Evolutionary conservation across 441 rosid genomes (phyloP).

Genomic region (Corymbia calophylla): DNA sequence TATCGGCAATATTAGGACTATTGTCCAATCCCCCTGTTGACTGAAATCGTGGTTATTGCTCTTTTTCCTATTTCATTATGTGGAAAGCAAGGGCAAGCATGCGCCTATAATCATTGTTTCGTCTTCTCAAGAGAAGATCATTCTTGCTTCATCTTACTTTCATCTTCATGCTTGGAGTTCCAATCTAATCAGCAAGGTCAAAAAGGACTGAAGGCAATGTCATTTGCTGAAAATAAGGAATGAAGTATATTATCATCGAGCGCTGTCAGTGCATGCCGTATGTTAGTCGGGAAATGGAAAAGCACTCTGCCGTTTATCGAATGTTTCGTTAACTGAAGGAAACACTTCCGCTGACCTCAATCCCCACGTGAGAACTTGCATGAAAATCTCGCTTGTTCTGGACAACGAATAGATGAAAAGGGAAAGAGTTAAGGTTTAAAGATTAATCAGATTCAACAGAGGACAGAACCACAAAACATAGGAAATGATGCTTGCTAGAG

Average conservation of each 20-base stretch:
- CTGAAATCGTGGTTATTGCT: neutral
- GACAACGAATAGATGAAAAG: neutral
- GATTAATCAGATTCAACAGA: neutral
- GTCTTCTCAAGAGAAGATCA: neutral
- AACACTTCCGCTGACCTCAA: neutral
- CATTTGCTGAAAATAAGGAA: neutral
- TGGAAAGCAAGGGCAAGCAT: neutral
- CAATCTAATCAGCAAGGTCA: neutral
- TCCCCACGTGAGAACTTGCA: neutral
- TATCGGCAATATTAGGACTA: neutral
- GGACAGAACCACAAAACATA: neutral
- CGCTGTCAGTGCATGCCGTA: neutral
- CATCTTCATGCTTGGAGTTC: neutral
- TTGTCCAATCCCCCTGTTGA: neutral
- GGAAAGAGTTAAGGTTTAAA: neutral
- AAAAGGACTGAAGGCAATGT: neutral
- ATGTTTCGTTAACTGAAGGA: neutral
- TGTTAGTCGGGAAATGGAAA: neutral
- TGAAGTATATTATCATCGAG: neutral
- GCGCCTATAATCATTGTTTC: neutral
- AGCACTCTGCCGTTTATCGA: neutral
- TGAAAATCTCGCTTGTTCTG: neutral
- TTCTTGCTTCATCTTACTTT: neutral
- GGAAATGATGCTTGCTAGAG: neutral
- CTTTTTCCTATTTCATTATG: neutral